Evolutionary conservation across 108 stramenopile species (phyloP), one percentile per base, ranked within the genome.

Genomic region (Discostella stelligeroides): DNA sequence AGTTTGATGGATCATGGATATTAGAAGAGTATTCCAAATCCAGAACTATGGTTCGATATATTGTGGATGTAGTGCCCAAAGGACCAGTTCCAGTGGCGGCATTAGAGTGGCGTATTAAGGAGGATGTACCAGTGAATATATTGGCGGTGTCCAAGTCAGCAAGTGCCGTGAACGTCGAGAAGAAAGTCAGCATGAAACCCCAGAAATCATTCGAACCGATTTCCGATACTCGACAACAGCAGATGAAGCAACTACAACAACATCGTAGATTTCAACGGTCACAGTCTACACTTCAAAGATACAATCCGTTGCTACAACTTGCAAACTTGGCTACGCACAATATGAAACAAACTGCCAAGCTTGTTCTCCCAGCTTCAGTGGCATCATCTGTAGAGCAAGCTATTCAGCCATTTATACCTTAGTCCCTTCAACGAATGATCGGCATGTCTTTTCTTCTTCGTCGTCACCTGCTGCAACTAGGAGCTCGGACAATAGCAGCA

Each of bases 81-180:
- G 95, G 97, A 11, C 92, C 90, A 10, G 97, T 97, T 8, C 97
- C 97, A n/a, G 97, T 97, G 11, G 85, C 84, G 0, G 95, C 97
- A 4, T 54, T 97, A 21, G 95, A 97, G 72, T 97, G 97, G 97
- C 79, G 95, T 23, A 97, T 97, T 45, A 85, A 89, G 43, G 95
- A 95, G 68, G 97, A 97, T 73, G 95, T 96, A 15, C 95, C 97
- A 0, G 86, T 88, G 1, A 97, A 97, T 63, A 70, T 97, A 25
- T 29, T 86, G 5, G 95, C 91, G 13, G 94, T 96, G 18, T 95
- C 92, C 60, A 66, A 66, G n/a, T 90, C 97, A 21, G 80, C 95
- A 28, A 57, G 17, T 46, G 30, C 29, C 4, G 43, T n/a, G 39
- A 29, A 30, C 29, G 24, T 25, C n/a, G n/a, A 50, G 42, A 27